Evolutionary conservation across 495 filamentous ascomycete genomes (phyloP), one percentile per base, ranked within the genome.

Genomic region (Xylaria grammica): DNA sequence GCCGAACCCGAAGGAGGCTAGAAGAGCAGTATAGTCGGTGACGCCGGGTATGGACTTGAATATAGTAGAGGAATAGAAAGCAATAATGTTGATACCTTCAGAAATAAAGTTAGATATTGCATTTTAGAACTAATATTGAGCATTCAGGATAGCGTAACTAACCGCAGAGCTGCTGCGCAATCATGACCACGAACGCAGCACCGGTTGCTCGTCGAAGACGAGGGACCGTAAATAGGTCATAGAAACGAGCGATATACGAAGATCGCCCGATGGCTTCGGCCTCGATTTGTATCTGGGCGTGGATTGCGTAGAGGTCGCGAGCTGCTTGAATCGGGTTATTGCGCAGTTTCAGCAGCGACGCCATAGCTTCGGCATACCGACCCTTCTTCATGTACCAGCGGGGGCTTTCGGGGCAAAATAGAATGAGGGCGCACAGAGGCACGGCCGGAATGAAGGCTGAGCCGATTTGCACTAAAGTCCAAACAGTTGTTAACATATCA

Each of bases 361-460:
- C 52, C 70, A 84, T 90, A 3, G 89, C 88, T 56, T 87, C 65
- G 51, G 63, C 67, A 77, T 85, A 77, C 67, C 79, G 58, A 27
- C 81, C 79, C 54, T 88, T 85, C 67, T 87, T 87, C 67, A 91
- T 86, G 60, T 82, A 82, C 89, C 88, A 90, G 49, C 88, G 84
- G 27, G 90, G 89, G 5, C 87, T 91, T 71, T 92, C 89, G 4
- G 84, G 85, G 65, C 87, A 90, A 68, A 90, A 84, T 30, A 78
- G 88, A 60, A 91, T 85, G 34, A 86, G 85, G 55, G 87, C 49
- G 10, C 85, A 59, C 6, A 92, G 78, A 20, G 88, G 87, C 26
- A 92, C 67, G 10, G 90, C 87, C n/a, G 90, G 90, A 54, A 92
- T 85, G 71, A 90, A 90, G 7, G 87, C 85, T 24, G 87, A 88